A percentile compares a stretch with the other conserved stretches of the same genome.
Evolutionary conservation across 768 basidiomycete species (phyloP).

Genomic region (Suillus ampliporus): DNA sequence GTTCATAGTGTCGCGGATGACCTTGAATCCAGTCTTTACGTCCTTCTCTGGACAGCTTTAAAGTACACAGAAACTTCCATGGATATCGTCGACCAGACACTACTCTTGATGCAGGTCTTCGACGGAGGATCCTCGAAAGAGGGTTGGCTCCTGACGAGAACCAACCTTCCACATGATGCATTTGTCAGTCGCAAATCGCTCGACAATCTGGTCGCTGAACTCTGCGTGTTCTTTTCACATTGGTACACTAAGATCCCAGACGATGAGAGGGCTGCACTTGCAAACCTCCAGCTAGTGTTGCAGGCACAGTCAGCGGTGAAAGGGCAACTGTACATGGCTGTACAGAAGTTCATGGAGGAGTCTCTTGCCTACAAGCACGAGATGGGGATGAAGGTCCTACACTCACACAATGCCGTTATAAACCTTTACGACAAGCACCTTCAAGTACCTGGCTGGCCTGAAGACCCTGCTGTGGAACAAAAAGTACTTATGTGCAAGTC

Average conservation of each 20-base stretch:
- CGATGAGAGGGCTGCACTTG: neutral
- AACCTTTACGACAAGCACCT: neutral
- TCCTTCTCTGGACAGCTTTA: conserved; percentile 8
- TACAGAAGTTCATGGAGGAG: too few relatives aligned
- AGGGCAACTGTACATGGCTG: neutral
- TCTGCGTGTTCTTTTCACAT: neutral
- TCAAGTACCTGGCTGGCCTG: neutral
- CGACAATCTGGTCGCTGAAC: neutral
- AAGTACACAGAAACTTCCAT: neutral
- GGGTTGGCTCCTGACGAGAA: neutral
- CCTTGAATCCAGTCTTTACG: conserved; percentile 7
- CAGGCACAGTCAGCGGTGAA: neutral
- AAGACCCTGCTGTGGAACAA: conserved; percentile 1
- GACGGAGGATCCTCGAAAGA: neutral
- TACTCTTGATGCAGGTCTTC: neutral
- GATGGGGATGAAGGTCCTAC: neutral
- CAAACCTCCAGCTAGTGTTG: neutral
- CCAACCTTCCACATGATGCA: neutral
- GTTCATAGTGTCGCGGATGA: conserved; percentile 5
- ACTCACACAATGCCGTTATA: neutral
- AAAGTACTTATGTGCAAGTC: neutral
- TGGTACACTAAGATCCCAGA: neutral
- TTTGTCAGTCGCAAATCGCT: neutral
- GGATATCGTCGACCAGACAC: neutral
- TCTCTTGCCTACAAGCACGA: neutral